These are phyloP conservation scores for Picea sitchensis DNA, from an alignment of 75 land plant genomes.

Conservation along the genomic window DNA sequence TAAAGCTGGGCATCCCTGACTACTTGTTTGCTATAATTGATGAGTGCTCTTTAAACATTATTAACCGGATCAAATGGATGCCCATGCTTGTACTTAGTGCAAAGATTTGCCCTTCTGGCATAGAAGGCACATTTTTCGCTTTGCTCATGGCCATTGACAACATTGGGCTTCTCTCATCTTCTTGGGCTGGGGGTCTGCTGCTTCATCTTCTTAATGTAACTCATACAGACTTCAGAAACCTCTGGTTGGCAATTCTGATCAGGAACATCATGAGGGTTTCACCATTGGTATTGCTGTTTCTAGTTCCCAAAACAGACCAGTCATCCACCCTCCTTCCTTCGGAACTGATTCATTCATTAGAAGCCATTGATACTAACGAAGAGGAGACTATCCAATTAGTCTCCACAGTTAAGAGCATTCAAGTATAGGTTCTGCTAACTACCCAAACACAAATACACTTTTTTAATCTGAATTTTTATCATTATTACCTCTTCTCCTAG, in stretches of 20 bases:
- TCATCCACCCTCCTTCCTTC: slow-evolving; percentile 17
- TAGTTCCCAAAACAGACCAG: slow-evolving; percentile 35
- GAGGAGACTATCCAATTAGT: slow-evolving; percentile 10
- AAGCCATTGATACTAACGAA: background rate
- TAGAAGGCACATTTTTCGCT: slow-evolving; percentile 58
- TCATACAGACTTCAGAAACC: slow-evolving; percentile 32
- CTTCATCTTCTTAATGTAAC: slow-evolving; percentile 32
- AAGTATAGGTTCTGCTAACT: background rate
- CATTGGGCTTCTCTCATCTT: slow-evolving; percentile 25
- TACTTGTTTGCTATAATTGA: slow-evolving; percentile 33
- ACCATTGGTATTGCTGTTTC: slow-evolving; percentile 31
- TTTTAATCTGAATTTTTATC: background rate
- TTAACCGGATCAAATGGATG: slow-evolving; percentile 39
- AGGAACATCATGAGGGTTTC: slow-evolving; percentile 30
- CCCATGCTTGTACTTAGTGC: slow-evolving; percentile 47
- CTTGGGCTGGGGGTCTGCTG: slow-evolving; percentile 33
- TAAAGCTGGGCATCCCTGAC: slow-evolving; percentile 40
- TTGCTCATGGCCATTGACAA: slow-evolving; percentile 52
- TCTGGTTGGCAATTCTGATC: slow-evolving; percentile 41
- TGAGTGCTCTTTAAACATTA: slow-evolving; percentile 18
- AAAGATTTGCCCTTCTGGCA: slow-evolving; percentile 37
- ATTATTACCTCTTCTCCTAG: background rate
- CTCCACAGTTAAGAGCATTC: background rate
- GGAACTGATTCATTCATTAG: background rate
- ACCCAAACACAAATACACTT: background rate